Evolutionary conservation across 2,329 filamentous ascomycete species (phyloP).

Genomic region (Fusarium scirpi): DNA sequence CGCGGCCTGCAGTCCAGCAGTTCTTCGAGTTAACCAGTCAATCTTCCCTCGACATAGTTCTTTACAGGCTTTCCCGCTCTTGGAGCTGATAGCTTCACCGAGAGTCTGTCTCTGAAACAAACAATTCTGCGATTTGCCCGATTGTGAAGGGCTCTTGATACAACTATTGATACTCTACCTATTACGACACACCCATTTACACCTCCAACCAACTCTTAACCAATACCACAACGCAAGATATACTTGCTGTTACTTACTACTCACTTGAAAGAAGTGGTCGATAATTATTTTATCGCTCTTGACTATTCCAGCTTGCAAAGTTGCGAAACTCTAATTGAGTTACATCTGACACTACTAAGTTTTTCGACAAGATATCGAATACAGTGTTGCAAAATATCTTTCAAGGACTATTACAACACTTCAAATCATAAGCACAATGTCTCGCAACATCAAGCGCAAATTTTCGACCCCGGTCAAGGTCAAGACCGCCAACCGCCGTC

Average conservation of each 20-base stretch:
- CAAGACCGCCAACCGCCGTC: constrained; percentile 56
- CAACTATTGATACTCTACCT: constrained; percentile 11
- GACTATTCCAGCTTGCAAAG: neutral
- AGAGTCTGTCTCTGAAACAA: constrained; percentile 56
- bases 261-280: neutral
- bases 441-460: constrained; percentile 66
- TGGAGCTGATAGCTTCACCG: constrained; percentile 51
- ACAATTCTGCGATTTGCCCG: constrained; percentile 49
- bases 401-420: neutral
- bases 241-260: neutral
- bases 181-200: neutral
- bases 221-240: constrained; percentile 10
- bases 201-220: neutral
- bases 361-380: neutral
- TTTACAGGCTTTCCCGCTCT: constrained; percentile 66
- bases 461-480: constrained; percentile 58
- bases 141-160: constrained; percentile 47
- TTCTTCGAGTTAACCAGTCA: constrained; percentile 77
- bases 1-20: constrained; percentile 85
- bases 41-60: constrained; percentile 75
- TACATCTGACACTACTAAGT: constrained; percentile 2
- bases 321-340: neutral
- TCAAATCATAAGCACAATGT: constrained; percentile 54
- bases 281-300: neutral
- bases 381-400: neutral